Base-by-base conservation (phyloP, 352 stramenopile genomes). In the Phytopythium helicoides region DNA sequence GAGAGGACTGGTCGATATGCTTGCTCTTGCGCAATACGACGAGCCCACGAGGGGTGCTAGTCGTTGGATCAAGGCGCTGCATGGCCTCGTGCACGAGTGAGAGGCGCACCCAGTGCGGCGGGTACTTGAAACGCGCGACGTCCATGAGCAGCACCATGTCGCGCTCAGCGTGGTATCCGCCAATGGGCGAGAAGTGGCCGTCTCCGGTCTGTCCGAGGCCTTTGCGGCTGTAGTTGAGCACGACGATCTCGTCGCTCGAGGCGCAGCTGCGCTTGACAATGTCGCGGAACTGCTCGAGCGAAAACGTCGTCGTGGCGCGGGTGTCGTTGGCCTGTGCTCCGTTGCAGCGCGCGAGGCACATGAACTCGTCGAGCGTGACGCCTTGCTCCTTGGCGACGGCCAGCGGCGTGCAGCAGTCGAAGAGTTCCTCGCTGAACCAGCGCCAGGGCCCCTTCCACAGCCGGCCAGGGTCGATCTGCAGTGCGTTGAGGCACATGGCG, bases 131-230 rank as follows among this genome's bases (percentile, higher is more conserved):
- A 22, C 93, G 72, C 34, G 95, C 94, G 9, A 97, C 96, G 59
- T 99, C 97, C 51, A 99, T 73, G 34, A 99, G 81, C 19, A 99
- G 71, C 41, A 98, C 92, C 75, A 92, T 88, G 48, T 98, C 94
- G 14, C 76, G 78, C 60, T 69, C 76, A 35, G 68, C 69, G 63
- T 98, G 78, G 68, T 98, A 99, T 3, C 92, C 96, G 40, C 87
- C 96, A 52, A 99, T 91, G 11, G 96, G 96, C 33, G 87, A 98
- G 64, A 99, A 99, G 68, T 99, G 97, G 16, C 97, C 97, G 52
- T 86, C 84, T 16, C 97, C 97, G 0, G 95, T 99, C 69, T 99
- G 96, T 15, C 76, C 70, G 3, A 99, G 71, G 47, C 81, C 78
- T 64, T 96, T 85, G 46, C 96, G 83, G 14, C 73, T 86, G 73